phyloP scores from a whole-genome alignment of 257 asterid species.

The Petrea volubilis region DNA sequence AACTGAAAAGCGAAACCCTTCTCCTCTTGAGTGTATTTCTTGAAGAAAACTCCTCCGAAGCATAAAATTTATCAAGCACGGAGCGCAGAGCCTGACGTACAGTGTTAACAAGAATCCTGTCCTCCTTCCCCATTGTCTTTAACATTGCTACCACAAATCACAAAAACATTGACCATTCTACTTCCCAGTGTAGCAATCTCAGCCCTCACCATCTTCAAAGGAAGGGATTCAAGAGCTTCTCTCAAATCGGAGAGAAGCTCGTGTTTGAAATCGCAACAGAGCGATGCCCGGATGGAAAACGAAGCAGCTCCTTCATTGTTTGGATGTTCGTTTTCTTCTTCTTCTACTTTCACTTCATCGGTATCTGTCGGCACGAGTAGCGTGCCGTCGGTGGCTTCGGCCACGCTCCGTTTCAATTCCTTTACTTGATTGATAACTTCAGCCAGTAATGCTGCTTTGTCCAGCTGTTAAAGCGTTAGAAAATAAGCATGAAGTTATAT shows the following conservation, averaged over 20 bases:
- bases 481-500: too few relatives aligned
- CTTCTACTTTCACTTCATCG: conserved; percentile 70
- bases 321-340: conserved; percentile 42
- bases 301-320: conserved; percentile 28
- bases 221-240: conserved; percentile 67
- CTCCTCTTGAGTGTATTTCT: conserved; percentile 64
- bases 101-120: conserved; percentile 37
- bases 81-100: conserved; percentile 61
- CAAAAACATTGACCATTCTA: conserved; percentile 71
- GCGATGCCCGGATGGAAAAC: conserved; percentile 55
- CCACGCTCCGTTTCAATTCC: conserved; percentile 40
- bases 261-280: conserved; percentile 75
- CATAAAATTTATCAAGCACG: conserved; percentile 80
- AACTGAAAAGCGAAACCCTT: conserved; percentile 49
- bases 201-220: conserved; percentile 51
- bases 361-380: conserved; percentile 72
- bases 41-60: conserved; percentile 72
- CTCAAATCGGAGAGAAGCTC: conserved; percentile 61
- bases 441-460: conserved; percentile 79
- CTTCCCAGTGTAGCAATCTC: conserved; percentile 80
- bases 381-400: conserved; percentile 56
- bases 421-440: conserved; percentile 71
- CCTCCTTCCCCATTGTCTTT: conserved; percentile 31
- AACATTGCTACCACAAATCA: conserved; percentile 39
- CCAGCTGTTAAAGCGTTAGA: conserved; percentile 60